These are phyloP conservation scores for Sarcodon aspratus DNA, from an alignment of 768 basidiomycete species.

Conservation along the genomic window DNA sequence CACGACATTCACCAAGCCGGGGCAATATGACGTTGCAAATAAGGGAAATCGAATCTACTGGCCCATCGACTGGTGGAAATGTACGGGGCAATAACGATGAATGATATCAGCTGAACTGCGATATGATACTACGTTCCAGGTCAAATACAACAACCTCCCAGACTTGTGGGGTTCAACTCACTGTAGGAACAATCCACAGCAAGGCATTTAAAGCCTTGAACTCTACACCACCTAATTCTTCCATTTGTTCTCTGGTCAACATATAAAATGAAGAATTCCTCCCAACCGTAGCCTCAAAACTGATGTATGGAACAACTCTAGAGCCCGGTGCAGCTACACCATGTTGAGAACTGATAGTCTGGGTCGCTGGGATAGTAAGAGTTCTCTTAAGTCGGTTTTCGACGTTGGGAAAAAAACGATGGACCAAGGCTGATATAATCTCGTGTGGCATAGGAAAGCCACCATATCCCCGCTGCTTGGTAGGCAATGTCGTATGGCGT, in stretches of 20 bases:
- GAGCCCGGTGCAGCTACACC: constrained; percentile 24
- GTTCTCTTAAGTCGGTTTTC: constrained; percentile 51
- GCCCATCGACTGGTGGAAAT: constrained; percentile 53
- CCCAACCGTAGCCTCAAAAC: constrained; percentile 78
- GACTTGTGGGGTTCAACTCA: constrained; percentile 26
- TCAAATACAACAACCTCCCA: not conserved
- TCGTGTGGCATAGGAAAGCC: constrained; percentile 66
- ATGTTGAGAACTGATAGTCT: constrained; percentile 40
- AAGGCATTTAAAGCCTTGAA: constrained; percentile 75
- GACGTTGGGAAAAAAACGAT: constrained; percentile 51
- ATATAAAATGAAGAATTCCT: constrained; percentile 64
- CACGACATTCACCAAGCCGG: constrained; percentile 47
- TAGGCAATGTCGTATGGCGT: constrained; percentile 4
- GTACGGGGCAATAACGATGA: constrained; percentile 74
- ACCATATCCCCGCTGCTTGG: constrained; percentile 44
- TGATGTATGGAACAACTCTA: constrained; percentile 64
- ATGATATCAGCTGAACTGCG: constrained; percentile 57
- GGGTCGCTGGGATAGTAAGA: constrained; percentile 65
- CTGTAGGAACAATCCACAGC: constrained; percentile 68
- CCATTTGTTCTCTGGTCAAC: constrained; percentile 72
- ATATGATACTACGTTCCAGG: constrained; percentile 51
- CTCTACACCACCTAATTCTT: constrained; percentile 91
- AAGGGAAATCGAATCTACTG: constrained; percentile 45
- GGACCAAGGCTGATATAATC: constrained; percentile 37
- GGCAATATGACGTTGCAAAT: constrained; percentile 40